Percentiles rank a stretch among this genome's conserved stretches.
Evolutionary conservation across 129 eudicot species (phyloP).

Genomic region (Scalesia atractyloides): DNA sequence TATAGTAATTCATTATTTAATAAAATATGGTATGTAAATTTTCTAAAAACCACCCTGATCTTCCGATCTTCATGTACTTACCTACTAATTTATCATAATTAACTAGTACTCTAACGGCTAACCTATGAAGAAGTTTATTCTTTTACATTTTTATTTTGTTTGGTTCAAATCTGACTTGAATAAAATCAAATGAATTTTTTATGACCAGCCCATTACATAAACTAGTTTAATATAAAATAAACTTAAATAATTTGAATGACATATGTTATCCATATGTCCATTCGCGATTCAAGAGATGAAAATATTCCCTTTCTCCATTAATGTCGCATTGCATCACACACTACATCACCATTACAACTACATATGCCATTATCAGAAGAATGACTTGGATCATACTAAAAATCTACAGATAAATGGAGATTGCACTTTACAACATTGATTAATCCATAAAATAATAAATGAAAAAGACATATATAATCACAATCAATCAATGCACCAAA

Average conservation of each 20-base stretch:
- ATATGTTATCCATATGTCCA: constrained; percentile 17
- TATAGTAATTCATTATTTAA: no score
- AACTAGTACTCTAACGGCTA: no score
- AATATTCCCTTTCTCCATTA: constrained; percentile 20
- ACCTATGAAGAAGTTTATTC: no score
- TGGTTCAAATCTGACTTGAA: neutral
- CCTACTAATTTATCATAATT: no score
- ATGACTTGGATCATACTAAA: constrained; percentile 37
- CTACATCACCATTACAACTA: constrained; percentile 29
- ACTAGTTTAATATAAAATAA: neutral
- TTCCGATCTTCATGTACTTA: no score
- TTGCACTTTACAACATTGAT: constrained; percentile 36
- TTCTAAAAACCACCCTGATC: no score
- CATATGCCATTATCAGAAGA: constrained; percentile 22
- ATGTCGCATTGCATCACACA: constrained; percentile 27
- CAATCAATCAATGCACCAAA: constrained; percentile 33
- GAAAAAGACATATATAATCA: constrained; percentile 11
- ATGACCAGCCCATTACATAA: constrained; percentile 3
- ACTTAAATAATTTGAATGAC: constrained; percentile 6
- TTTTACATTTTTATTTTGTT: neutral
- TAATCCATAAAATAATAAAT: constrained; percentile 9
- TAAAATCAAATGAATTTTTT: constrained; percentile 10
- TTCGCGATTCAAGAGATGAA: constrained; percentile 16
- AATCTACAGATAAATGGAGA: constrained; percentile 27
- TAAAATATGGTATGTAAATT: no score